Base-by-base conservation (phyloP, 2,329 filamentous ascomycete species). In the Pseudonectria buxi region DNA sequence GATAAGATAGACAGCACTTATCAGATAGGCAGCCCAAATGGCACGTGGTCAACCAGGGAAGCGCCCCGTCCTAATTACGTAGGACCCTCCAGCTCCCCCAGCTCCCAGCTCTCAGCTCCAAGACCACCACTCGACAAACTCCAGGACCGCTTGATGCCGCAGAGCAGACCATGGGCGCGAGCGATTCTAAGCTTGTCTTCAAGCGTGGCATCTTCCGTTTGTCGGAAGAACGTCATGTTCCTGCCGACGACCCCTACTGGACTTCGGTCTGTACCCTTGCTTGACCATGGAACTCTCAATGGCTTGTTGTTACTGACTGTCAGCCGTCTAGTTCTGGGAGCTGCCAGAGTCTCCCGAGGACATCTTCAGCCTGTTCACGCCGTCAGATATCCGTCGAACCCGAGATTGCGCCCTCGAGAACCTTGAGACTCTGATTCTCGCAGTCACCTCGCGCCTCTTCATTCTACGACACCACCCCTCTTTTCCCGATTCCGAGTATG, bases 151-250 rank as follows among this genome's bases (percentile, higher is more conserved):
- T 22, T 22, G 18, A 22, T 43, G 43, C 49, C 49, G 56, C 49
- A 45, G 48, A 42, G 49, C 44, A 40, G 55, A 47, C 46, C 28
- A 98, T 98, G 92, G 92, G 92, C 64, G 90, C 90, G 59, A 95
- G 90, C 66, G 90, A 96, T 69, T 96, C 90, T 55, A 96, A 96
- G 75, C 81, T 96, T 58, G 87, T 90, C 58, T 96, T 98, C 76
- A 96, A 95, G 68, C 86, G 94, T 67, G 90, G 89, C 65, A 94
- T 96, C 68, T 95, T 96, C 70, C 81, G 85, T 58, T 78, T 98
- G 40, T 92, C 88, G n/a, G 88, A 95, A 61, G 84, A 94, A 61
- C 80, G 81, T 48, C 74, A 85, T 59, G 95, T 96, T 57, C 74
- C 87, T 41, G 79, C 87, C 37, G 83, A 92, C 63, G 87, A 95